Evolutionary conservation across 1,284 basidiomycete genomes (phyloP).

Genomic region (Apiotrichum veenhuisii): DNA sequence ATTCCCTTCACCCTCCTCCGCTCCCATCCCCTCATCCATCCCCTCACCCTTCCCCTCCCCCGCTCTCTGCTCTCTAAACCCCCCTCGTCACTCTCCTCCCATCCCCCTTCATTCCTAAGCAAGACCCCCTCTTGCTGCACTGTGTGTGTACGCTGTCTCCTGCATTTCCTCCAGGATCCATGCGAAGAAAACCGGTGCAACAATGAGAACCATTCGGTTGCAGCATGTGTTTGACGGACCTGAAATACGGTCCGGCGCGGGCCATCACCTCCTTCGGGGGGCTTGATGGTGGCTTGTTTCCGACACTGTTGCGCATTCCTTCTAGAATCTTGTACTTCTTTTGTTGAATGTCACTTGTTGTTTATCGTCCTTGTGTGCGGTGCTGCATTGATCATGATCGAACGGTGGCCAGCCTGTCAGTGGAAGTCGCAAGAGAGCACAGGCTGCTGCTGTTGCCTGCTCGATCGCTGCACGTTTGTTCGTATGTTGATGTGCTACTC

Average conservation of each 20-base stretch:
- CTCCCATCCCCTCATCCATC: not conserved
- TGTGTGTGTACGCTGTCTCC: conserved; percentile 45
- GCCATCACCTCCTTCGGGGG: not conserved
- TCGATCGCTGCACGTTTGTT: too few relatives aligned
- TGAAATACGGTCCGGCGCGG: not conserved
- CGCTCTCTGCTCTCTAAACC: not conserved
- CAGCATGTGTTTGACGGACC: conserved; percentile 16
- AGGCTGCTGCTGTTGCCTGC: too few relatives aligned
- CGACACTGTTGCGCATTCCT: conserved; percentile 18
- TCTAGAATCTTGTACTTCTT: not conserved
- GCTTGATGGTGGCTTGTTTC: not conserved
- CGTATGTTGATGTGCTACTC: too few relatives aligned
- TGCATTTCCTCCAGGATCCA: conserved; percentile 32
- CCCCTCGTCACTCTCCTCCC: not conserved
- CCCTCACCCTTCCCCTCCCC: not conserved
- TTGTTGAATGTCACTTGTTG: not conserved
- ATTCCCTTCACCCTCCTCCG: not conserved
- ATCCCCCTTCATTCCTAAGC: not conserved
- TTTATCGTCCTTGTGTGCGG: not conserved
- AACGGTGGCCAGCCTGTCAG: too few relatives aligned
- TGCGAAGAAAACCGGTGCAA: conserved; percentile 46
- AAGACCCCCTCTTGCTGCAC: conserved; percentile 16
- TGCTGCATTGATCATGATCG: not conserved
- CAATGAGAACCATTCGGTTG: conserved; percentile 38
- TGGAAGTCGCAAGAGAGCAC: too few relatives aligned